These are phyloP conservation scores for Gossypium thurberi DNA, from an alignment of 345 rosid species.

Conservation along the genomic window DNA sequence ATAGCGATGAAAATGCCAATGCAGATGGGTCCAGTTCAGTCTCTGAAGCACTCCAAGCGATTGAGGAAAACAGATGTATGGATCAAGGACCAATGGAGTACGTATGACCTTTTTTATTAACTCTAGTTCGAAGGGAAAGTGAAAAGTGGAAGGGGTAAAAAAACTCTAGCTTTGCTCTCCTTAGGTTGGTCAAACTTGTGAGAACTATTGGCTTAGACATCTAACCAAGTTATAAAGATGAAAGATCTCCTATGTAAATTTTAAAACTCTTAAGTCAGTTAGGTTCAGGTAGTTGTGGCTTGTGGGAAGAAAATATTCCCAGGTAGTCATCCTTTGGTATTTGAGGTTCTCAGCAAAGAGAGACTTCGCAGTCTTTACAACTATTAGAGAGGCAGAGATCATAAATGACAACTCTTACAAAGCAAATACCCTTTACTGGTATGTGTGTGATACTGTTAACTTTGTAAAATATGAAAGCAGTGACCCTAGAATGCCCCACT, in stretches of 20 bases:
- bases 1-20: conserved; percentile 21
- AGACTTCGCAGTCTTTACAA: neutral
- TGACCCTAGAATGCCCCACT: too few species aligned
- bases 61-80: conserved; percentile 22
- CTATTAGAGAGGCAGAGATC: conserved; percentile 1
- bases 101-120: conserved; percentile 24
- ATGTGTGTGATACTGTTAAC: neutral
- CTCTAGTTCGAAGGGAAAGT: conserved; percentile 1
- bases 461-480: neutral
- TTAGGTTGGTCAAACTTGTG: neutral
- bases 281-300: neutral
- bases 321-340: neutral
- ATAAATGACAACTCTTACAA: neutral
- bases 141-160: neutral
- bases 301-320: neutral
- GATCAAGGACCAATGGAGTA: conserved; percentile 33
- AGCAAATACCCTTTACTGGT: neutral
- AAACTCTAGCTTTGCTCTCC: neutral
- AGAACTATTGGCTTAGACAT: neutral
- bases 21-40: conserved; percentile 29
- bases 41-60: conserved; percentile 33
- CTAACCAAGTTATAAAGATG: neutral
- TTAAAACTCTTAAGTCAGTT: neutral
- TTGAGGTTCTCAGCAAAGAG: neutral
- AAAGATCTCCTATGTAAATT: neutral